Base-by-base conservation (phyloP, 225 moss, liverwort and hornwort species). In the Anthoceros angustus region DNA sequence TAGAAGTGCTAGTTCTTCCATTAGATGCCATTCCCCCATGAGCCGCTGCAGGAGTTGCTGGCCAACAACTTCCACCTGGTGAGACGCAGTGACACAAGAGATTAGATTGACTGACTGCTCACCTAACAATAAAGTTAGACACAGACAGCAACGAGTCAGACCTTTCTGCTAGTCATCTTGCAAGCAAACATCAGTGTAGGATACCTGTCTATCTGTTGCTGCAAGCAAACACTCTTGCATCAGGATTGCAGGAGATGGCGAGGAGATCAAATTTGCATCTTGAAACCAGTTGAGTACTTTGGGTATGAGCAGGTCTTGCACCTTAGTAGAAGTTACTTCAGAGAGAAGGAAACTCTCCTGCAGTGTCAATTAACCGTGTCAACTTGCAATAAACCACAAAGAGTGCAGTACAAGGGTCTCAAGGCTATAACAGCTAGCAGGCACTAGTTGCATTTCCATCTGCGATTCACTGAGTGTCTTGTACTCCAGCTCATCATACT, bases 11-110 rank as follows among this genome's bases (percentile, higher is more conserved):
- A 98, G 80, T 75, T 98, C 92, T 82, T 98, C 98, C 84, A 92
- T 89, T 63, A 89, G 86, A 62, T 85, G 92, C 92, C 92, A 92
- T 76, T 92, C 92, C 67, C 98, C 89, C 92, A 98, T 92, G 68
- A 98, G 80, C 72, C 78, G 87, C 67, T 85, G 80, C 73, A 98
- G 74, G 18, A 98, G 80, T 49, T 84, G 92, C 68, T 79, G 86
- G 72, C 92, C 83, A 48, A 98, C 84, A 63, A 78, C 74, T 89
- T 84, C 84, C 63, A 98, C 89, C 93, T 93, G 86, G 68, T 74
- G 76, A 15, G 21, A 14, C 5, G 8, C 12, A 4, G 41, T 43
- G 20, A 43, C 67, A 46, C 14, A 20, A 67, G 0, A 69, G 62
- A 38, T 12, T 7, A 11, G 7, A 68, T 20, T 26, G 32, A 40